Evolutionary conservation across 768 basidiomycete species (phyloP).

Genomic region (Mycena haematopus): DNA sequence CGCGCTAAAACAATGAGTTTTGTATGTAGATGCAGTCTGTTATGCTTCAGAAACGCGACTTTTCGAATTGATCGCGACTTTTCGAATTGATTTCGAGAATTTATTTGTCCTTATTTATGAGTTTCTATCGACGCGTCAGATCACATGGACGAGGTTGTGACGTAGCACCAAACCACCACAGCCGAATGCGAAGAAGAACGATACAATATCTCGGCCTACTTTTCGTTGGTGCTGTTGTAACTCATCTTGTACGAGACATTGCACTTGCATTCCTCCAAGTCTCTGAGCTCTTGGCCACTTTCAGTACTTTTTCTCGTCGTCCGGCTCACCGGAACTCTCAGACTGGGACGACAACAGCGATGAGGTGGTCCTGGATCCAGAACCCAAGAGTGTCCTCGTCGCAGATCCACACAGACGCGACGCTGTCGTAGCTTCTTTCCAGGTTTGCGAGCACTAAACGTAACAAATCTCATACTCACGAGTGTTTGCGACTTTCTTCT

Average conservation of each 20-base stretch:
- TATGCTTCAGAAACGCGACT: too few relatives aligned
- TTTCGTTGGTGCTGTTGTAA: constrained; percentile 8
- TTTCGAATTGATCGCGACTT: too few relatives aligned
- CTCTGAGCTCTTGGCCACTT: background rate
- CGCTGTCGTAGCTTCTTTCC: constrained; percentile 67
- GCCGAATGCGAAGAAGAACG: constrained; percentile 18
- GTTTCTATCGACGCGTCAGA: background rate
- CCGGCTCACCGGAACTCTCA: background rate
- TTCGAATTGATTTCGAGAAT: too few relatives aligned
- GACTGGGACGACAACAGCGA: constrained; percentile 4
- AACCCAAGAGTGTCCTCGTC: background rate
- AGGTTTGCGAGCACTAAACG: constrained; percentile 40
- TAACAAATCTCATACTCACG: background rate
- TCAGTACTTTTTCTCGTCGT: constrained; percentile 19
- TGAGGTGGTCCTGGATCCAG: background rate
- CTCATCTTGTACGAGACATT: constrained; percentile 6
- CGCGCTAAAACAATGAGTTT: too few relatives aligned
- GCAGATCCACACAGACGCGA: constrained; percentile 57
- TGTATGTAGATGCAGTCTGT: too few relatives aligned
- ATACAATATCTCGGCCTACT: constrained; percentile 18
- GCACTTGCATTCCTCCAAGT: background rate
- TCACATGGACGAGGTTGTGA: background rate
- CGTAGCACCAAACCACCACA: background rate
- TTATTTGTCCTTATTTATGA: background rate
- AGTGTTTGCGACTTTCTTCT: constrained; percentile 14